Conservation (phyloP, 345 rosid genomes). For the Eutrema heterophyllum region DNA sequence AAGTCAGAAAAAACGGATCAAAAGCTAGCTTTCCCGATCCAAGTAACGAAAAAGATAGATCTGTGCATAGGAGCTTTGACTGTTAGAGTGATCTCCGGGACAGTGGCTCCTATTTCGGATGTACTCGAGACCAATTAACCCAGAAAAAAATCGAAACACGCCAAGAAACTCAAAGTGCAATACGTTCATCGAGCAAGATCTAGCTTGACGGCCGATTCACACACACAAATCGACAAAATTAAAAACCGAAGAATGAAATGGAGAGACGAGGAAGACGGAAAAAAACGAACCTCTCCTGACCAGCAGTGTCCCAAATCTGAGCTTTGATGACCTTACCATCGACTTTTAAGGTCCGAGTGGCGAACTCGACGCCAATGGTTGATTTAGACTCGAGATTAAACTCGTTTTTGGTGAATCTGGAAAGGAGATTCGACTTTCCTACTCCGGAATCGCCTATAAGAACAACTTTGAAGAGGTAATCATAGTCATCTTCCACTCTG, state of each 20-base stretch:
- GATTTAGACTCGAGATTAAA: conserved; percentile 69
- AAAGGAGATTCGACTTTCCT: conserved; percentile 61
- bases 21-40: neutral
- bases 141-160: neutral
- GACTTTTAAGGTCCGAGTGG: conserved; percentile 51
- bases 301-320: conserved; percentile 85
- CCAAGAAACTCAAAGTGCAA: neutral
- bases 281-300: conserved; percentile 42
- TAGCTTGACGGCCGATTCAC: neutral
- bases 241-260: neutral
- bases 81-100: neutral
- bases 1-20: neutral
- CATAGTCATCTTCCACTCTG: conserved; percentile 49
- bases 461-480: conserved; percentile 65
- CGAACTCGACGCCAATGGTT: conserved; percentile 78
- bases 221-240: conserved; percentile 1
- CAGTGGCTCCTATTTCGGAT: neutral
- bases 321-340: conserved; percentile 64
- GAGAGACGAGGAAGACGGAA: neutral
- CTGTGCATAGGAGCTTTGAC: conserved; percentile 5
- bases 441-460: conserved; percentile 71
- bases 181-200: conserved; percentile 16
- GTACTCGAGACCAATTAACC: neutral
- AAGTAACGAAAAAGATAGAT: conserved; percentile 6
- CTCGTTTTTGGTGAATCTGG: conserved; percentile 67